A percentile compares a stretch with the other conserved stretches of the same genome.
phyloP scores from a whole-genome alignment of 2,329 filamentous ascomycete species.

The Chaetoscypha palmicola region DNA sequence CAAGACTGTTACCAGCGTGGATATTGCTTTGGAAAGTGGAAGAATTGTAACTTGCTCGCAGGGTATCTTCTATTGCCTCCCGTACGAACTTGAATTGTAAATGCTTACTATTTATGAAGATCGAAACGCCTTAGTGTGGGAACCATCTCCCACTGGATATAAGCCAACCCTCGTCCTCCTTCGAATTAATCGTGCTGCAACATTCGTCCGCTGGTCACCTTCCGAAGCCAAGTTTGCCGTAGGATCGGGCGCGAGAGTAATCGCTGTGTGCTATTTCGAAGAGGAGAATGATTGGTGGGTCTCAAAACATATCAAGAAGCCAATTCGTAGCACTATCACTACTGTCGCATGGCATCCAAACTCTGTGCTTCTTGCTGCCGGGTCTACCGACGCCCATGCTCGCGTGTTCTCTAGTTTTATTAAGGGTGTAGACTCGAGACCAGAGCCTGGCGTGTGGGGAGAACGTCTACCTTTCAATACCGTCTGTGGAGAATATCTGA shows the following conservation, averaged over 20 bases:
- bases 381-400: constrained; percentile 95
- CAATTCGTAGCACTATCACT: constrained; percentile 93
- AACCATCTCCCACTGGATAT: constrained; percentile 84
- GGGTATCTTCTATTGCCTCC: constrained; percentile 45
- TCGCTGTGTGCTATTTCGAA: constrained; percentile 97
- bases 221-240: constrained; percentile 97
- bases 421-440: constrained; percentile 84
- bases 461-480: constrained; percentile 97
- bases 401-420: constrained; percentile 93
- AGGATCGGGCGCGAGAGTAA: constrained; percentile 88
- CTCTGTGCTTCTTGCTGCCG: constrained; percentile 86
- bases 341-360: constrained; percentile 96
- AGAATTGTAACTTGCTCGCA: constrained; percentile 98
- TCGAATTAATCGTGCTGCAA: constrained; percentile 92
- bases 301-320: constrained; percentile 98
- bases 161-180: constrained; percentile 96
- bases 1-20: constrained; percentile 92
- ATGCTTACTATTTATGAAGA: constrained; percentile 46
- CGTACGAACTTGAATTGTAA: not conserved
- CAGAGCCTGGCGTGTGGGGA: constrained; percentile 85
- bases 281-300: constrained; percentile 99
- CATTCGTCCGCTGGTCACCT: constrained; percentile 94
- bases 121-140: constrained; percentile 97
- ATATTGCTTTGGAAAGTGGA: constrained; percentile 84
- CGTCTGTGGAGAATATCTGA: constrained; percentile 91